These are phyloP conservation scores for Laetiporus sulphureus DNA, from an alignment of 1,284 basidiomycete genomes.

Conservation along the genomic window DNA sequence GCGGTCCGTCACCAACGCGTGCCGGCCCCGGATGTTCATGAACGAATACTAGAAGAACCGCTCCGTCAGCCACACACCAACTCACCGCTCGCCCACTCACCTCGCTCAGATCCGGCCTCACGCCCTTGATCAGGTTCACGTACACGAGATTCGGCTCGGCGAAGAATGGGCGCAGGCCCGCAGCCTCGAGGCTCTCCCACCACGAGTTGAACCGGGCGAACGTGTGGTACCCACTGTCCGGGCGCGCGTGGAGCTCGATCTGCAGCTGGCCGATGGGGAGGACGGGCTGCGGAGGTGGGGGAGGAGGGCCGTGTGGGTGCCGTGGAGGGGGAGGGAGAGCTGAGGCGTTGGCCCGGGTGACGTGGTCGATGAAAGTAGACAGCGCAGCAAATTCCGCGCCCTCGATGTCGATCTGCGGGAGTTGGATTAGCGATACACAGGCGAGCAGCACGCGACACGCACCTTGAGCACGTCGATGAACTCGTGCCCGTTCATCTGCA, in stretches of 20 bases:
- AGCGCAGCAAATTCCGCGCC: slow-evolving; percentile 39
- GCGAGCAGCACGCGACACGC: not conserved
- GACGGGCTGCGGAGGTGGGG: not conserved
- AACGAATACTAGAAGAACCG: slow-evolving; percentile 30
- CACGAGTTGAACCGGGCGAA: slow-evolving; percentile 31
- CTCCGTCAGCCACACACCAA: not conserved
- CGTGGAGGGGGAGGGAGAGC: slow-evolving; percentile 3
- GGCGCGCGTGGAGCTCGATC: slow-evolving; percentile 31
- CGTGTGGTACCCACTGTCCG: slow-evolving; percentile 10
- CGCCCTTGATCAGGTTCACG: slow-evolving; percentile 28
- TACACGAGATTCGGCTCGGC: slow-evolving; percentile 32
- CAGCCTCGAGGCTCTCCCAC: slow-evolving; percentile 21
- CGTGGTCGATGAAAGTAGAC: slow-evolving; percentile 28
- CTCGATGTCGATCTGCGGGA: slow-evolving; percentile 36
- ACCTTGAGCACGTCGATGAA: slow-evolving; percentile 42
- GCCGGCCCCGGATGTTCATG: slow-evolving; percentile 29
- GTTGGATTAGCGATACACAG: not conserved
- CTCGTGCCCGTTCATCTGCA: slow-evolving; percentile 38
- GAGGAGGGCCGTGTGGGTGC: slow-evolving; percentile 8
- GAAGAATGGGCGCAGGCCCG: slow-evolving; percentile 22
- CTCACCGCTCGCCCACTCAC: slow-evolving; percentile 15
- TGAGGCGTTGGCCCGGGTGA: slow-evolving; percentile 8
- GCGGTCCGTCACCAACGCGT: slow-evolving; percentile 4
- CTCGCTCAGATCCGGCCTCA: slow-evolving; percentile 29
- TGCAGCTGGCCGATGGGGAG: slow-evolving; percentile 34